Evolutionary conservation across 176 grass and related monocot species (phyloP), one percentile per base, ranked within the genome.

Genomic region (Paspalum notatum): DNA sequence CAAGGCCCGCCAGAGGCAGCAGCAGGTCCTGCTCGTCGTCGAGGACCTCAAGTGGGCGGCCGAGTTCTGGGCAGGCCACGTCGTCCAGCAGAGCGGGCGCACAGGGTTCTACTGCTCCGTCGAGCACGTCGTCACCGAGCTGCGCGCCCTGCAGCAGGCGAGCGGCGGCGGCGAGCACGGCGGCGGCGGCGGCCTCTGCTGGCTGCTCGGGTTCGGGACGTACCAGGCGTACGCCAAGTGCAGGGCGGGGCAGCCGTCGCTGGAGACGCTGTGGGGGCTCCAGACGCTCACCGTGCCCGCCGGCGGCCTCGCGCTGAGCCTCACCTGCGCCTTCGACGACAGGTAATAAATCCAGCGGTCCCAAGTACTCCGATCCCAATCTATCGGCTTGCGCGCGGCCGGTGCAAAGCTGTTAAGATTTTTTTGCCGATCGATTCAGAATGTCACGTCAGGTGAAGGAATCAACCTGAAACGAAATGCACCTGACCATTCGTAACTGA

Each of bases 11-110:
- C 18, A 87, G n/a, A 65, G 63, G 58, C n/a, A 10, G 7, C 53
- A 55, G 85, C 18, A n/a, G 49, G 79, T 89, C 11, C 80, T 91
- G 32, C 71, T 97, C 20, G 64, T 92, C 50, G 69, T 98, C 62
- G 95, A 94, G 76, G 92, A 98, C 83, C 80, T 98, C 39, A 92
- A 83, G 75, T 94, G 87, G 87, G 80, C 72, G 12, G 88, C 87
- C 38, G 90, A 98, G 60, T 92, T 87, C 71, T 90, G 92, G 92
- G 76, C 73, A 8, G 76, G 59, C 11, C 63, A 66, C 54, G 73
- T 42, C 24, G 85, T 42, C 37, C 87, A 83, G 72, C 87, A 83
- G 72, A 67, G 85, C 12, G 85, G 63, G 0, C 75, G 79, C 48
- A 82, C 79, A 57, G 83, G 85, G 49, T 87, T 89, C 77, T 90